These are phyloP conservation scores for Leucocoprinus sp. DNA, from an alignment of 768 basidiomycete species.

Conservation along the genomic window DNA sequence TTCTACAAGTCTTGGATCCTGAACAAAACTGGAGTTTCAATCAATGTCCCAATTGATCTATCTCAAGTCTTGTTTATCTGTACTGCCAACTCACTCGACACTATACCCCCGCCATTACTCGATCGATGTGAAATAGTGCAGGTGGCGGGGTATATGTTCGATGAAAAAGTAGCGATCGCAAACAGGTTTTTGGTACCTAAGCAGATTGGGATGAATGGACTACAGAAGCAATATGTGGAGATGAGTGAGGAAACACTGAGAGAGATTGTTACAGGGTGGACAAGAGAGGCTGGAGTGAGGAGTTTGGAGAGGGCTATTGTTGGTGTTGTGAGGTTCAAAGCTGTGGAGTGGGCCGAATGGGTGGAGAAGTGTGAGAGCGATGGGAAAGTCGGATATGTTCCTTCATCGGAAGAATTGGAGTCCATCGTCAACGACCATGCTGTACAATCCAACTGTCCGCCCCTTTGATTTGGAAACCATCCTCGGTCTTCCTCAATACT, in stretches of 20 bases:
- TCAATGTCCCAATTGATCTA: constrained; percentile 83
- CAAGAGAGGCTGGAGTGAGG: constrained; percentile 90
- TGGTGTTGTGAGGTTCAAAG: constrained; percentile 83
- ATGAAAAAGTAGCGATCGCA: constrained; percentile 89
- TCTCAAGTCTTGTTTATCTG: constrained; percentile 89
- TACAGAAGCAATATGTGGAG: constrained; percentile 49
- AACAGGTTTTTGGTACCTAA: constrained; percentile 83
- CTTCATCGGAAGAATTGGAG: not conserved
- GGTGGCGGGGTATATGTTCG: constrained; percentile 72
- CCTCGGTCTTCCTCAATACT: constrained; percentile 56
- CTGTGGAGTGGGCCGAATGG: constrained; percentile 82
- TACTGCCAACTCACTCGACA: constrained; percentile 85
- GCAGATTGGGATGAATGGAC: constrained; percentile 72
- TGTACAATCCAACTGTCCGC: constrained; percentile 57
- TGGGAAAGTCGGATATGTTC: constrained; percentile 6
- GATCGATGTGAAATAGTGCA: constrained; percentile 89
- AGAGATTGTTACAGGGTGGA: constrained; percentile 71
- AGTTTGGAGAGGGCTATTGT: constrained; percentile 83
- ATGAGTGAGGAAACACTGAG: constrained; percentile 66
- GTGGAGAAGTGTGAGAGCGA: constrained; percentile 32
- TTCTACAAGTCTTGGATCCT: constrained; percentile 89
- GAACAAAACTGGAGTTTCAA: constrained; percentile 86
- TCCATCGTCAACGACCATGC: constrained; percentile 14
- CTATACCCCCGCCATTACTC: constrained; percentile 78
- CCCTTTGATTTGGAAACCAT: constrained; percentile 74